Conservation (phyloP, 768 basidiomycete genomes). For the Lentinus tigrinus region DNA sequence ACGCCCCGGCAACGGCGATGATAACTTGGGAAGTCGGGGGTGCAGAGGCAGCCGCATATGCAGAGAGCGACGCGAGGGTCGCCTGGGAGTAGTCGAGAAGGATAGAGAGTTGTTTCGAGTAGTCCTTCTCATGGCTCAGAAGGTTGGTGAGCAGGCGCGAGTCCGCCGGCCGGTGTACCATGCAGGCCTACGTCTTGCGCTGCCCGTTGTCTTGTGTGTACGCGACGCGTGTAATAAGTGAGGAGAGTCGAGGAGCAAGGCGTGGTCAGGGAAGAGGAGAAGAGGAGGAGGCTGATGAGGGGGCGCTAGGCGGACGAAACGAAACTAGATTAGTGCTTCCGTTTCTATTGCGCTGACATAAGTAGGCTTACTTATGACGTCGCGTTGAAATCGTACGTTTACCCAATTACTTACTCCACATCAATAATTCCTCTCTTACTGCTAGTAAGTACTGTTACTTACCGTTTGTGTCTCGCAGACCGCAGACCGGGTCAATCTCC, state of each 20-base stretch:
- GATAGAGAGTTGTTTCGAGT: slow-evolving; percentile 55
- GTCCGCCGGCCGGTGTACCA: slow-evolving; percentile 76
- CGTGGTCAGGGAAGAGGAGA: background rate
- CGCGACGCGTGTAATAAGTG: too few species aligned
- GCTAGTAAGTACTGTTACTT: too few species aligned
- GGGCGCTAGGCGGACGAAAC: too few species aligned
- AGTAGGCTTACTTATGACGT: too few species aligned
- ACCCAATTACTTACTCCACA: too few species aligned
- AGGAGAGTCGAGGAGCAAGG: background rate
- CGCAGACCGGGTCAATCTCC: too few species aligned
- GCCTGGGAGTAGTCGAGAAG: slow-evolving; percentile 60
- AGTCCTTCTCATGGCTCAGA: slow-evolving; percentile 69
- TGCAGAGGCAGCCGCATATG: slow-evolving; percentile 69
- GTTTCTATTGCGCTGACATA: too few species aligned
- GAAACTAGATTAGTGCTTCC: too few species aligned
- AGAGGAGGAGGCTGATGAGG: background rate
- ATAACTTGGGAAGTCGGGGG: slow-evolving; percentile 54
- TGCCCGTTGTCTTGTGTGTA: background rate
- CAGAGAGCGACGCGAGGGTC: slow-evolving; percentile 64
- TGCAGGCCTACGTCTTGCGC: slow-evolving; percentile 25
- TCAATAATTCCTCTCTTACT: too few species aligned
- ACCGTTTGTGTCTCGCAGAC: too few species aligned
- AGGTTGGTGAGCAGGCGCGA: slow-evolving; percentile 70
- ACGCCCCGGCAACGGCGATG: slow-evolving; percentile 49
- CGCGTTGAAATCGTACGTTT: too few species aligned